These are phyloP conservation scores for Talaromyces marneffei DNA, from an alignment of 2,329 filamentous ascomycete species.

Conservation along the genomic window DNA sequence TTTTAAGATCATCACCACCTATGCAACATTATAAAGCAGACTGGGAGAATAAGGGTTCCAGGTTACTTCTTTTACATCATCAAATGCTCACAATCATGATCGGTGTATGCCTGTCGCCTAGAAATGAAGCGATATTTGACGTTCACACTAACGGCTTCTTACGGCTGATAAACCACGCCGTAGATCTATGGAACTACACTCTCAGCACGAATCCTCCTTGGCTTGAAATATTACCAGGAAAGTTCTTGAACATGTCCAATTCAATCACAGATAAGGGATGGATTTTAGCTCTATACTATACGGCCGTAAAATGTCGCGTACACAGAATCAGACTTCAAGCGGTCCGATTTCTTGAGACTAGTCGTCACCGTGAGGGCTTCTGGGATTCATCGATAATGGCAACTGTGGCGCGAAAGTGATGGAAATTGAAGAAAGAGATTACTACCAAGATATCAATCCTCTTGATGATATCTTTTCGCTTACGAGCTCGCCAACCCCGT, in stretches of 20 bases:
- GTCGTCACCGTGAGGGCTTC: slow-evolving; percentile 5
- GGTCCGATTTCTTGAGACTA: not conserved
- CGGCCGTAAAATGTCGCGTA: slow-evolving; percentile 7
- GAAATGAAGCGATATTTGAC: slow-evolving; percentile 1
- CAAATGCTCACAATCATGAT: slow-evolving; percentile 5
- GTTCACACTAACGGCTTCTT: not conserved
- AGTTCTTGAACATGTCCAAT: not conserved
- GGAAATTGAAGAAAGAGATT: slow-evolving; percentile 7
- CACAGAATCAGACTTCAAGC: slow-evolving; percentile 9
- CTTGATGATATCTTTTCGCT: slow-evolving; percentile 1
- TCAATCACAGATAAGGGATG: slow-evolving; percentile 12
- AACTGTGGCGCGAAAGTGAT: slow-evolving; percentile 10
- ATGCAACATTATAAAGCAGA: not conserved
- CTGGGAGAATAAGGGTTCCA: not conserved
- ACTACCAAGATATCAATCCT: not conserved
- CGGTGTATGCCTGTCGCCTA: not conserved
- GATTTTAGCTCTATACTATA: slow-evolving; percentile 7
- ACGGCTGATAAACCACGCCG: not conserved
- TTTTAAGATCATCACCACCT: not conserved
- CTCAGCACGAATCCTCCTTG: not conserved
- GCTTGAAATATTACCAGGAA: not conserved
- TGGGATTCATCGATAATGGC: slow-evolving; percentile 7
- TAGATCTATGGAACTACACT: not conserved
- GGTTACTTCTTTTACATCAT: not conserved
- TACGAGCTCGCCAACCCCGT: not conserved